Base-by-base conservation (phyloP, 768 basidiomycete genomes). In the Dacryopinax primogenitus region DNA sequence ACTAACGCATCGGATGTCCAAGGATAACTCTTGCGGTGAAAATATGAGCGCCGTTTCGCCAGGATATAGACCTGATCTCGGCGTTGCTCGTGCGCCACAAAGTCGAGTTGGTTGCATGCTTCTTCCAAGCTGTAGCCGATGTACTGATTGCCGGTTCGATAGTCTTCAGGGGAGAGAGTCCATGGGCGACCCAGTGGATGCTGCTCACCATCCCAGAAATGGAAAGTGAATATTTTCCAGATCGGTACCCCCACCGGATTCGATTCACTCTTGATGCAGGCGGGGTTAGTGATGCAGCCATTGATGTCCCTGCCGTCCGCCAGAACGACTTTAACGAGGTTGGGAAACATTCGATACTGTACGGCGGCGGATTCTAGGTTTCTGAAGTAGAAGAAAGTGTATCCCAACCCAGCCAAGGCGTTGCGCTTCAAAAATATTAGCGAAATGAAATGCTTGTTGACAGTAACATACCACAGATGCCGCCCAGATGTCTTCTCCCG, bases 151-250 rank as follows among this genome's bases (percentile, higher is more conserved):
- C 65, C 65, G 51, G 9, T 32, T 3, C 51, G 51, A 37, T 66
- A 68, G 39, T 63, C 51, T 34, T 62, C 64, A 30, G 67, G 67
- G 7, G 67, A 62, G 1, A 67, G 39, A 30, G 67, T 67, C 64
- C 64, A 67, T 6, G 45, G 28, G 1, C 39, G 30, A 3, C 64
- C 64, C 2, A 63, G 44, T 1, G 67, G 67, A 51, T 51, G 44
- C 15, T 30, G 32, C 32, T 23, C 51, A 9, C 51, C 51, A 30
- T 58, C 18, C 51, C 51, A 58, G 51, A 13, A 58, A 21, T 58
- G 51, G 2, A 58, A 21, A 9, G 51, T 28, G 51, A 58, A 58
- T 15, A 32, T 58, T 30, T 58, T 58, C 51, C 51, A 58, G 26
- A 58, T 30, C 3, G 51, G 51, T 3, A 58, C 32, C 9, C 51